Base-by-base conservation (phyloP, 2,329 filamentous ascomycete genomes). In the Fusarium algeriense region DNA sequence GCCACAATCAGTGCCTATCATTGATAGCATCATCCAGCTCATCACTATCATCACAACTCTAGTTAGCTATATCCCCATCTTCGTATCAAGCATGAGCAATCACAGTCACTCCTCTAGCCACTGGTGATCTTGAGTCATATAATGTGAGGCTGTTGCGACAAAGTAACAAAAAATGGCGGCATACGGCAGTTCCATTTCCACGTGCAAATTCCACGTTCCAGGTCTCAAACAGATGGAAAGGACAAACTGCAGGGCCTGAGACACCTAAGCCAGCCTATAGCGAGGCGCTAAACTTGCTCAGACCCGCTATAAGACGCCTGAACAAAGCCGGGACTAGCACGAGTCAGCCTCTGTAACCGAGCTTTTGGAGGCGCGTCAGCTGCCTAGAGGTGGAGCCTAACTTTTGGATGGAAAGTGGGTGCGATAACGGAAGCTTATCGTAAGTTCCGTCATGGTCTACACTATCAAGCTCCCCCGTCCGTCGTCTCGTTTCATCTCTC, bases 371-470 rank as follows among this genome's bases (percentile, higher is more conserved):
- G 68, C 34, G 45, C 54, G 60, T 71, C 69, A 72, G 65, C 69
- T 60, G 69, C 69, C 69, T 67, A 32, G 68, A 59, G n/a, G 46
- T 43, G 44, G 60, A 32, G 20, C 48, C 15, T 32, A 44, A 20
- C 38, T 55, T 53, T 30, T 30, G 28, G 13, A 26, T 48, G 53
- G 41, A 37, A 30, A 30, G 54, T 57, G 54, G 54, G 32, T 49
- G 69, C 69, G 69, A 72, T 72, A 72, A 73, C 69, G 69, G 69
- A 73, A 64, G 57, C 69, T 72, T 72, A 72, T 72, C 69, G 54
- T 35, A 56, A 57, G 37, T 67, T 70, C 69, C 69, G 69, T 72
- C 69, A 72, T 72, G 41, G 50, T 41, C 35, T 28, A 44, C 44
- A n/a, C 67, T 58, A 69, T 71, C 69, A 71, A 70, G 68, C 69